These are phyloP conservation scores for Neurospora sp. DNA, from an alignment of 495 filamentous ascomycete species.

Conservation along the genomic window DNA sequence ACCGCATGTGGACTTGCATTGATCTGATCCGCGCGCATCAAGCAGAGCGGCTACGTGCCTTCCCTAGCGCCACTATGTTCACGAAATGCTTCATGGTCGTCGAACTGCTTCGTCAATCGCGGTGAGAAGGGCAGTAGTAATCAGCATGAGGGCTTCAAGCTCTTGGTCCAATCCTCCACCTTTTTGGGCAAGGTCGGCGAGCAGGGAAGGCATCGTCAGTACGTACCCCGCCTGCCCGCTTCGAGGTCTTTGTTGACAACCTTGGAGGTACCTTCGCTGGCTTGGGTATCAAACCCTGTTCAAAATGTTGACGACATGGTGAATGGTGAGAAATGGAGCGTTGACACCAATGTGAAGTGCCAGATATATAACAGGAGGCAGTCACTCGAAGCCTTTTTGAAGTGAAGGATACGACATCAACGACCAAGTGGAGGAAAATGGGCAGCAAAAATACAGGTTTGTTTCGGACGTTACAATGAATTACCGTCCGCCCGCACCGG, in stretches of 20 bases:
- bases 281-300: not conserved
- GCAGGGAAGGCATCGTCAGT: not conserved
- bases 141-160: not conserved
- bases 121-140: not conserved
- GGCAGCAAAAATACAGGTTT: not conserved
- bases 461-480: not conserved
- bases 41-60: not conserved
- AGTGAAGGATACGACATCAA: not conserved
- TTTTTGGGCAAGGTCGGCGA: not conserved
- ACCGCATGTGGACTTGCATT: not conserved
- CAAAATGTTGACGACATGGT: not conserved
- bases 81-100: not conserved
- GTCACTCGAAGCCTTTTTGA: not conserved
- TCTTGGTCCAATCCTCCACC: not conserved
- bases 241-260: not conserved
- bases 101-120: not conserved
- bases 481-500: not conserved
- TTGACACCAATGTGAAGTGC: not conserved
- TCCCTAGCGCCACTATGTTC: not conserved
- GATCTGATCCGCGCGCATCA: not conserved
- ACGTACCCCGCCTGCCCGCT: not conserved
- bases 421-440: not conserved
- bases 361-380: not conserved
- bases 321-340: not conserved
- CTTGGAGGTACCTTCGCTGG: not conserved